These are phyloP conservation scores for Botryosphaeria dothidea DNA, from an alignment of 2,329 filamentous ascomycete genomes.

Conservation along the genomic window DNA sequence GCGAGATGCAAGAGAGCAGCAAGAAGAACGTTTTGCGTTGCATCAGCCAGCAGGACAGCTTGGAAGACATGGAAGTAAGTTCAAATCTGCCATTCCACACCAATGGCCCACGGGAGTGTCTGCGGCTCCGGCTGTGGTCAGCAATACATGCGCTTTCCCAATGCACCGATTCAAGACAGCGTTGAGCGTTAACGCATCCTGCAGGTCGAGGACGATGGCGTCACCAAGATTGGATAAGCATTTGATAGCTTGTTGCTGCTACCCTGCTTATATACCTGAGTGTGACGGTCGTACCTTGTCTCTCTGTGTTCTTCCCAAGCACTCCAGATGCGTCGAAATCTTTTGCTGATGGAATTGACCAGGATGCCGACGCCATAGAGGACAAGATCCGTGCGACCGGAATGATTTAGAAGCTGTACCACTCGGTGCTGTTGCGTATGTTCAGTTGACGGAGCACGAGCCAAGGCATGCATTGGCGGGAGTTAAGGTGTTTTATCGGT, in stretches of 20 bases:
- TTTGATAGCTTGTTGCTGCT: neutral
- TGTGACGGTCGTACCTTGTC: conserved; percentile 10
- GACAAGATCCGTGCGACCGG: conserved; percentile 2
- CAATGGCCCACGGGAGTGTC: neutral
- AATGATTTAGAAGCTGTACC: conserved; percentile 2
- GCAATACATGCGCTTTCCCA: conserved; percentile 13
- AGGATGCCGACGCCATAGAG: conserved; percentile 14
- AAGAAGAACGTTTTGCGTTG: conserved; percentile 98
- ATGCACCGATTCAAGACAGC: neutral
- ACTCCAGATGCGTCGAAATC: neutral
- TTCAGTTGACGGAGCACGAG: neutral
- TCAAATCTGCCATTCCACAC: neutral
- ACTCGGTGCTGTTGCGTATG: neutral
- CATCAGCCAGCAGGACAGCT: conserved; percentile 94
- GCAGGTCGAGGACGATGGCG: conserved; percentile 43
- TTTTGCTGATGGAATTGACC: conserved; percentile 3
- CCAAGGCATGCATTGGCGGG: conserved; percentile 4
- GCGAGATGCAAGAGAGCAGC: conserved; percentile 97
- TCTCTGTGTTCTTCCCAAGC: neutral
- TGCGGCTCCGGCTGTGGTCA: conserved; percentile 8
- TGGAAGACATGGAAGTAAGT: conserved; percentile 99
- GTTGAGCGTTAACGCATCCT: conserved; percentile 14
- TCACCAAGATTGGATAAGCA: conserved; percentile 28
- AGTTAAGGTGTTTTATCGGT: conserved; percentile 13
- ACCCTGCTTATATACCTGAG: neutral